Base-by-base conservation (phyloP, 345 rosid genomes). In the Arabis alpina region DNA sequence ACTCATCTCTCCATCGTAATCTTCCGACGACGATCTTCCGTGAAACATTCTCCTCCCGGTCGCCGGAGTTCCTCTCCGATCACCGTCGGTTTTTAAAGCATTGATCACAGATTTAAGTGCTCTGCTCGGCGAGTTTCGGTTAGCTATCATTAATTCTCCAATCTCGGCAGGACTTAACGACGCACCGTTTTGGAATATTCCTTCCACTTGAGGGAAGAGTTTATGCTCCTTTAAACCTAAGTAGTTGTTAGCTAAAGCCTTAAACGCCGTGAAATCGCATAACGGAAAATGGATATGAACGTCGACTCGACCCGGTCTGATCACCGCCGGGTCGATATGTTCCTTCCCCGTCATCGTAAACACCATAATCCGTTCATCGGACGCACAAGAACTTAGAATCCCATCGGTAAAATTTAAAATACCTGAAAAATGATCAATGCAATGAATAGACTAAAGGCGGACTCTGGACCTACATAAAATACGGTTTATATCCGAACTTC, bases 221-320 rank as follows among this genome's bases (percentile, higher is more conserved):
- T 88, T 95, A 59, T 95, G 99, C 51, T 95, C 99, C 81, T 86
- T 95, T 2, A 92, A 75, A 2, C 99, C 98, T 11, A 95, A 72
- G 76, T 87, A 88, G 72, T 71, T 83, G 10, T 34, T 86, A 7
- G 98, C 98, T 10, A 95, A 45, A 34, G 86, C 83, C 62, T 88
- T 95, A 76, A 95, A 89, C 23, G 91, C 81, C 8, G 86, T 61
- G 74, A 95, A 90, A 74, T 95, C 92, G 50, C 98, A 95, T 4
- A 90, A 44, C 0, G 98, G 97, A 27, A 95, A 95, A 66, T 88
- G 82, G 2, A 95, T 84, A 25, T 90, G 97, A 57, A 95, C 98
- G 70, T 90, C 97, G 10, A 90, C 84, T 45, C 97, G 87, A 47
- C 97, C 97, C 47, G 97, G 97, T 25, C 97, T 54, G 4, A 88